Conservation (phyloP, 2,329 filamentous ascomycete species). For the Cordyceps tenuipes region DNA sequence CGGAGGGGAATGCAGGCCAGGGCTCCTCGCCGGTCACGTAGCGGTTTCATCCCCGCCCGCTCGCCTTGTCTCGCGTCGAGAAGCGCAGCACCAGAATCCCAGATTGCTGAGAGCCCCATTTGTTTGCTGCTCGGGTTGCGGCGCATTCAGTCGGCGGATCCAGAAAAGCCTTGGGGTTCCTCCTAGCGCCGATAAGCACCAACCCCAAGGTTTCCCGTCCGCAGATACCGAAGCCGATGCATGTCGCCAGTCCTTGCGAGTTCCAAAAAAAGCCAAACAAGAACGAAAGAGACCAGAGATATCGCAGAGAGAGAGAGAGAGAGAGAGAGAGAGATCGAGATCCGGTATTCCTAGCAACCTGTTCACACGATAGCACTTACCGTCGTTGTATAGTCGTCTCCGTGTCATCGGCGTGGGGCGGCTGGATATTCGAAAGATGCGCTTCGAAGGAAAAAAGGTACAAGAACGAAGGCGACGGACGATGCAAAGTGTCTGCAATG, state of each 20-base stretch:
- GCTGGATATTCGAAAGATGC: background rate
- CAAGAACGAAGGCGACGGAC: background rate
- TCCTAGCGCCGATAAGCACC: background rate
- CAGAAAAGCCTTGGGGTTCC: background rate
- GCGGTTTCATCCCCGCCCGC: background rate
- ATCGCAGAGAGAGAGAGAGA: background rate
- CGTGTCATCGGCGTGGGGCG: background rate
- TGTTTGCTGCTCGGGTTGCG: background rate
- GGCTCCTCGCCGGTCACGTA: background rate
- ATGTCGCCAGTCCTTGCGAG: no score
- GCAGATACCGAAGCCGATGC: no score
- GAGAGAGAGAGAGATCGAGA: background rate
- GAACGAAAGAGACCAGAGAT: background rate
- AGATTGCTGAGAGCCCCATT: background rate
- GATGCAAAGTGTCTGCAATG: background rate
- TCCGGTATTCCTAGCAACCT: no score
- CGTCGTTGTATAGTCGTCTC: background rate
- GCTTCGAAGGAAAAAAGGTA: background rate
- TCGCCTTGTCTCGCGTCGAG: background rate
- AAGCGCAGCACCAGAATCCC: background rate
- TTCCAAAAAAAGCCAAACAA: background rate
- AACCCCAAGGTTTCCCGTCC: background rate
- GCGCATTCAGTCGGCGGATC: constrained; percentile 4
- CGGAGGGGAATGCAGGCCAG: background rate
- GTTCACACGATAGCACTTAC: background rate